phyloP scores from a whole-genome alignment of 768 basidiomycete species.

The Pisolithus orientalis region DNA sequence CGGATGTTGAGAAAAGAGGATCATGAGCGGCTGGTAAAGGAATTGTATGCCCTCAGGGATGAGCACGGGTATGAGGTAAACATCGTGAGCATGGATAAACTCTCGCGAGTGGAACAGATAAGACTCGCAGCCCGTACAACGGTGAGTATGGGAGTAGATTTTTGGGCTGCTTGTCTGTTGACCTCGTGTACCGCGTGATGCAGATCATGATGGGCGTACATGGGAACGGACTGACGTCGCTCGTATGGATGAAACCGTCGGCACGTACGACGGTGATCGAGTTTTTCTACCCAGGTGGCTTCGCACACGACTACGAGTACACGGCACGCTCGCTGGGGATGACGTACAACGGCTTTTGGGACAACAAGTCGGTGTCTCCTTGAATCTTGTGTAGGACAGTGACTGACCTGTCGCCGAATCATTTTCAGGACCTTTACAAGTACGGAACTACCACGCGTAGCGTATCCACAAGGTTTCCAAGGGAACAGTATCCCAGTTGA shows the following conservation, averaged over 20 bases:
- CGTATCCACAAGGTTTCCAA: conserved; percentile 86
- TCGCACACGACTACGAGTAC: conserved; percentile 82
- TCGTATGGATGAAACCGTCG: conserved; percentile 89
- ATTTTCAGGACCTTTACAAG: conserved; percentile 61
- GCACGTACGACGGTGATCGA: conserved; percentile 85
- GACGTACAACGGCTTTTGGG: conserved; percentile 83
- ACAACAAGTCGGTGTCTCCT: conserved; percentile 42
- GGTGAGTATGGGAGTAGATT: conserved; percentile 35
- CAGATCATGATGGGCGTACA: conserved; percentile 95
- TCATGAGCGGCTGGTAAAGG: conserved; percentile 74
- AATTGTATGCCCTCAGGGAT: conserved; percentile 63
- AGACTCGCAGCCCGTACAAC: conserved; percentile 78
- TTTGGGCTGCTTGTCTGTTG: not conserved
- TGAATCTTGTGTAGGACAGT: not conserved
- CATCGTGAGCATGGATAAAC: conserved; percentile 77
- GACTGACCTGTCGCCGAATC: not conserved
- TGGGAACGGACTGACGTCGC: conserved; percentile 83
- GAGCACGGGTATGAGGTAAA: conserved; percentile 82
- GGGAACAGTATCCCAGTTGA: conserved; percentile 83
- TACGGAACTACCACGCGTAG: conserved; percentile 59
- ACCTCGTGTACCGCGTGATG: not conserved
- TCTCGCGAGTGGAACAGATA: conserved; percentile 77
- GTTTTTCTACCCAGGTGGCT: conserved; percentile 81
- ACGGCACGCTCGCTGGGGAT: conserved; percentile 80
- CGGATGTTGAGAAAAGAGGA: conserved; percentile 72